Base-by-base conservation (phyloP, 2,329 filamentous ascomycete species). In the Scedosporium minutisporum region DNA sequence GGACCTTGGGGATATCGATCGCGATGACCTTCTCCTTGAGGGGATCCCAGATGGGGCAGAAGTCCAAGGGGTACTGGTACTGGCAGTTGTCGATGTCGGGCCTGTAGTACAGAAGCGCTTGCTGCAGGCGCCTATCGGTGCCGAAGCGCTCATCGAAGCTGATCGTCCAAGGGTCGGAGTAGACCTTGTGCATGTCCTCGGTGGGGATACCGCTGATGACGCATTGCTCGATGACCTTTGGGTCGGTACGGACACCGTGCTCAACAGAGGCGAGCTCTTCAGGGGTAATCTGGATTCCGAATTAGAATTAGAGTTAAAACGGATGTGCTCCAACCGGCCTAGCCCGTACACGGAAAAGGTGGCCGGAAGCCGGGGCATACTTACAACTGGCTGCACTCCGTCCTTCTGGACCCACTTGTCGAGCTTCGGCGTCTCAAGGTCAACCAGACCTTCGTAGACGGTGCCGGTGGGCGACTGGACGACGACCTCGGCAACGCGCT, bases 121-220 rank as follows among this genome's bases (percentile, higher is more conserved):
- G 93, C 76, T 97, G 93, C 3, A 96, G 83, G 62, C 93, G 87
- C 51, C 91, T 80, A 51, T 80, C 80, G 72, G 78, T 93, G 65
- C 92, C 93, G 69, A 92, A 95, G 55, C 93, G 87, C 77, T 96
- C 90, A 69, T 97, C 93, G 71, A 91, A 96, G 58, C 93, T 93
- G 74, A 97, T 96, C 0, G 93, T 96, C 93, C 93, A 97, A 10
- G 91, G 91, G 72, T 97, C 93, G 74, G 92, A 96, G 78, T 96
- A 96, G 58, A 97, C 90, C 76, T 96, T 96, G 79, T 95, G 79
- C 93, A 97, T 96, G 65, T 96, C 90, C 67, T 89, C 82, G 63
- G 81, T 82, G 12, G 90, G 84, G 64, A 97, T 90, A 1, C 93
- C 93, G 64, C 91, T 83, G 64, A 96, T 83, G 6, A 83, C 83